Evolutionary conservation across 495 filamentous ascomycete species (phyloP).

Genomic region (Neurospora tetraspora): DNA sequence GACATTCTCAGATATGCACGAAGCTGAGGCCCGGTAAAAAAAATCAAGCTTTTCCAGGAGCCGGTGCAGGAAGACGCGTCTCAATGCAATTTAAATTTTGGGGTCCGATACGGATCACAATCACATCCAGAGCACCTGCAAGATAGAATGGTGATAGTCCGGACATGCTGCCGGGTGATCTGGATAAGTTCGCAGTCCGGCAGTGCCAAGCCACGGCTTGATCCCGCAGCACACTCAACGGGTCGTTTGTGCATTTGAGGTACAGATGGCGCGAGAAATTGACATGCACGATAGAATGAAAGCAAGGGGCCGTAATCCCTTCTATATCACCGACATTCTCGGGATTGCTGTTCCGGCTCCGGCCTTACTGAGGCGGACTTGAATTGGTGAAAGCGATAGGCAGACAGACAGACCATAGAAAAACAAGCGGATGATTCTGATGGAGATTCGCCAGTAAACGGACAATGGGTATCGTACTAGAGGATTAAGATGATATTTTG

Average conservation of each 20-base stretch:
- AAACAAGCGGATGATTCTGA: neutral
- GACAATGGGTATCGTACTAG: neutral
- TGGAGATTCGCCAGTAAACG: neutral
- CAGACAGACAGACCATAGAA: neutral
- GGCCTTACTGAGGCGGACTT: neutral
- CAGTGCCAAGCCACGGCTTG: neutral
- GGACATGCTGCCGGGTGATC: neutral
- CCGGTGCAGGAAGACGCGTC: neutral
- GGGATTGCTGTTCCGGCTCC: neutral
- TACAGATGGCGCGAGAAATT: neutral
- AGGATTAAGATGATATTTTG: neutral
- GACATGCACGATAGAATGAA: neutral
- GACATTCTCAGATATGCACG: neutral
- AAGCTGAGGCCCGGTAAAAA: neutral
- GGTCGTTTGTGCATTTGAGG: neutral
- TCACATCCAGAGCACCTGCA: neutral
- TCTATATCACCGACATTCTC: neutral
- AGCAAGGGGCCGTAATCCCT: neutral
- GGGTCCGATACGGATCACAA: neutral
- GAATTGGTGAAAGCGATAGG: neutral
- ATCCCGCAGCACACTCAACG: neutral
- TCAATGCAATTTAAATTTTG: neutral
- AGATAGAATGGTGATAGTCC: neutral
- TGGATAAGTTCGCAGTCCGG: neutral
- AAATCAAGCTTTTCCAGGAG: neutral